Evolutionary conservation across 495 filamentous ascomycete genomes (phyloP).

Genomic region (Astrothelium macrocarpum): DNA sequence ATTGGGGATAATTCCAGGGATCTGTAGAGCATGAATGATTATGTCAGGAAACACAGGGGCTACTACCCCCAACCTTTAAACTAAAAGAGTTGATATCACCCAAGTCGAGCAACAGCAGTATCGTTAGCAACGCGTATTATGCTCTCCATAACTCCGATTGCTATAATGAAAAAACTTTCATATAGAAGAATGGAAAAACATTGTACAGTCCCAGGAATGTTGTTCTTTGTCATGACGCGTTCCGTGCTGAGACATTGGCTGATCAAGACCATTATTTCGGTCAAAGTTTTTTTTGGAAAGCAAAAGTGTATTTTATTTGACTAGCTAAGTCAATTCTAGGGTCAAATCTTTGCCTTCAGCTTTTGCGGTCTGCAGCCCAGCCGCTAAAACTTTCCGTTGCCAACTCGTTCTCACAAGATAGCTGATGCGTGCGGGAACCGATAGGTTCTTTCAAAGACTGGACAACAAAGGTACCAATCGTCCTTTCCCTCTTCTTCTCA

Average conservation of each 20-base stretch:
- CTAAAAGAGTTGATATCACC: too few species aligned
- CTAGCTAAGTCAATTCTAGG: background rate
- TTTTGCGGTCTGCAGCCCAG: background rate
- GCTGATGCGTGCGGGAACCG: background rate
- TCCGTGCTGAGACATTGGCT: background rate
- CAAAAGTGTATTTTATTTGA: background rate
- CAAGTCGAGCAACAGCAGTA: too few species aligned
- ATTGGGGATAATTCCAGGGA: too few species aligned
- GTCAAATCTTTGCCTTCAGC: background rate
- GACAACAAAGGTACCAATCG: background rate
- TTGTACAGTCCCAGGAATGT: background rate
- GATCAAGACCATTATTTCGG: background rate
- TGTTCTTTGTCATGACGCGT: background rate
- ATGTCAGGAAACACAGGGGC: too few species aligned
- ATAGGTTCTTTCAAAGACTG: background rate
- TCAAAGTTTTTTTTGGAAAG: too few species aligned
- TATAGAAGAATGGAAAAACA: too few species aligned
- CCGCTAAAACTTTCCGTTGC: background rate
- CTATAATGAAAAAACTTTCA: too few species aligned
- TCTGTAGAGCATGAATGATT: too few species aligned
- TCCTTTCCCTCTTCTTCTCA: background rate
- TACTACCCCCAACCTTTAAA: too few species aligned
- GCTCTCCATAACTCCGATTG: too few species aligned
- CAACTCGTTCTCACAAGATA: background rate
- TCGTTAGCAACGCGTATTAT: too few species aligned